A percentile compares a stretch with the other conserved stretches of the same genome.
These are phyloP conservation scores for Pulveroboletus sp. DNA, from an alignment of 768 basidiomycete species.

Conservation along the genomic window DNA sequence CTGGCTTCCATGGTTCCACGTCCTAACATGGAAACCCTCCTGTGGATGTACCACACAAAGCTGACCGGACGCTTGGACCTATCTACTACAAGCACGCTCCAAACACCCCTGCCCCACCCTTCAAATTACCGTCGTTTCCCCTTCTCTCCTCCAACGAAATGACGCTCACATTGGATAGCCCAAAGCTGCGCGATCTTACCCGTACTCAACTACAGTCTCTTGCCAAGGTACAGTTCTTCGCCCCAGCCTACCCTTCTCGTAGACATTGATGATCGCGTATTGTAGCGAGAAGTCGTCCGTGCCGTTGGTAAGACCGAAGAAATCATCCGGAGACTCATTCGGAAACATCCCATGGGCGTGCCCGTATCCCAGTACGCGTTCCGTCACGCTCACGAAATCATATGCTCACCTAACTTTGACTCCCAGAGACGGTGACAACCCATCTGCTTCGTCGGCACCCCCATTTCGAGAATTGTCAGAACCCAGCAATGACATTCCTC, in stretches of 20 bases:
- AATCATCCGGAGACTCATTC: constrained; percentile 24
- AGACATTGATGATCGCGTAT: not conserved
- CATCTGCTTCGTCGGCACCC: constrained; percentile 4
- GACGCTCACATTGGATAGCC: constrained; percentile 12
- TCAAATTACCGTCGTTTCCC: not conserved
- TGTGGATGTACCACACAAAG: not conserved
- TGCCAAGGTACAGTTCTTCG: constrained; percentile 17
- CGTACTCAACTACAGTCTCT: constrained; percentile 24
- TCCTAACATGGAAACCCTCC: no score
- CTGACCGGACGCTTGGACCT: not conserved
- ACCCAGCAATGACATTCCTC: not conserved
- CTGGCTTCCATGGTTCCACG: not conserved
- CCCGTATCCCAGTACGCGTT: constrained; percentile 14
- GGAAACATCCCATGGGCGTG: constrained; percentile 26
- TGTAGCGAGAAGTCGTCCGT: constrained; percentile 24
- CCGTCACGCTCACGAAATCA: not conserved
- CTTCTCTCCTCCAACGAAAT: not conserved
- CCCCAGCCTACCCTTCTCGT: not conserved
- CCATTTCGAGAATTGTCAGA: not conserved
- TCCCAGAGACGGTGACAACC: constrained; percentile 4
- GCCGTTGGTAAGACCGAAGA: constrained; percentile 27
- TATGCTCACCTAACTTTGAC: not conserved
- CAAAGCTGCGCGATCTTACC: constrained; percentile 18
- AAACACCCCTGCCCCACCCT: not conserved
- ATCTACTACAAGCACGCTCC: not conserved